A percentile compares a stretch with the other conserved stretches of the same genome.
phyloP scores from a whole-genome alignment of 106 monocot genomes.

The Posidonia australis region DNA sequence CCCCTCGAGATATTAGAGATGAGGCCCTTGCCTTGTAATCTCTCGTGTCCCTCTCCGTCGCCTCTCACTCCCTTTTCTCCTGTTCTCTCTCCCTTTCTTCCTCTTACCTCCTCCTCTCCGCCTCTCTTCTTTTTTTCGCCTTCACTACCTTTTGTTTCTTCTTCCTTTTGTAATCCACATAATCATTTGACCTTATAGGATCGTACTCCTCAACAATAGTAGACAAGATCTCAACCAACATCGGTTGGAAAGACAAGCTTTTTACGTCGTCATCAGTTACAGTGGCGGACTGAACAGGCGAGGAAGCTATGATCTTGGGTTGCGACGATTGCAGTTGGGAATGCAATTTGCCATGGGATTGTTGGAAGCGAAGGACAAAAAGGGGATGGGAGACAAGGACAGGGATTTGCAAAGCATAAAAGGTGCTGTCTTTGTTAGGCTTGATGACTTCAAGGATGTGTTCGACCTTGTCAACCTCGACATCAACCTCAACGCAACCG shows the following conservation, averaged over 20 bases:
- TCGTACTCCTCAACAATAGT: constrained; percentile 84
- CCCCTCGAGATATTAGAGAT: constrained; percentile 78
- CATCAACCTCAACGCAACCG: too few species aligned
- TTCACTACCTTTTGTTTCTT: constrained; percentile 55
- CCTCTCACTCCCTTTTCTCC: constrained; percentile 63
- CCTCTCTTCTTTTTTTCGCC: constrained; percentile 63
- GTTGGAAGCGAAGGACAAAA: constrained; percentile 44
- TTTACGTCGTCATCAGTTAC: constrained; percentile 19
- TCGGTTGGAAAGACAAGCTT: constrained; percentile 51
- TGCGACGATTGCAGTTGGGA: constrained; percentile 19
- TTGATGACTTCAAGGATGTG: constrained; percentile 91
- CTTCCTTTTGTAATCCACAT: constrained; percentile 80
- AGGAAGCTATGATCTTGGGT: too few species aligned
- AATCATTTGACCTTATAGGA: constrained; percentile 88
- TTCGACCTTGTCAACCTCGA: too few species aligned
- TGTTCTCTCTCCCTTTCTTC: constrained; percentile 84
- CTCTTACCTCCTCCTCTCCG: constrained; percentile 74
- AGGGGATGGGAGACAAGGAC: constrained; percentile 46
- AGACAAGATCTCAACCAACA: constrained; percentile 61
- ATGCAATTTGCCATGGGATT: too few species aligned
- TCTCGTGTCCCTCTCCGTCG: constrained; percentile 38
- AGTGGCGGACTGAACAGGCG: background rate
- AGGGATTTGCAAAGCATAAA: constrained; percentile 64
- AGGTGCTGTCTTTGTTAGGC: constrained; percentile 91
- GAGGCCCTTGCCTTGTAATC: constrained; percentile 40